These are phyloP conservation scores for Plasmodium malariae DNA, from an alignment of 169 alveolate species.

Conservation along the genomic window DNA sequence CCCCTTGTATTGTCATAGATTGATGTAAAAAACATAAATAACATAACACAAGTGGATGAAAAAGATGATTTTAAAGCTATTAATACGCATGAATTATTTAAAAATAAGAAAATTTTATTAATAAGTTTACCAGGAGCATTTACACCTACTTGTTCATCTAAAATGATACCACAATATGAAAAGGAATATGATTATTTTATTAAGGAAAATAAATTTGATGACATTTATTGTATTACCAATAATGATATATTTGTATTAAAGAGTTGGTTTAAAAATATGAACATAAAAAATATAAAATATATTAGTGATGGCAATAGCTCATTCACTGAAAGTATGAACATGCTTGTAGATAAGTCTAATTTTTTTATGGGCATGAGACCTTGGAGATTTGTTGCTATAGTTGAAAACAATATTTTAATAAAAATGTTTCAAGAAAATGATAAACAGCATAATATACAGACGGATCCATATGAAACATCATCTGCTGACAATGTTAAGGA, in stretches of 20 bases:
- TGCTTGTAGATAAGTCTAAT: constrained; percentile 81
- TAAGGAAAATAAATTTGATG: constrained; percentile 78
- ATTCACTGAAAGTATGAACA: constrained; percentile 81
- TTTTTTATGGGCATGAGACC: constrained; percentile 84
- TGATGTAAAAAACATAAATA: constrained; percentile 25
- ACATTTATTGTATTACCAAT: constrained; percentile 81
- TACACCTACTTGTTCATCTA: constrained; percentile 83
- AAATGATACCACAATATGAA: constrained; percentile 82
- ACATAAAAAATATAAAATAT: constrained; percentile 75
- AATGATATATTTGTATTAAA: constrained; percentile 83
- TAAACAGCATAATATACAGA: constrained; percentile 75
- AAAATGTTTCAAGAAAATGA: constrained; percentile 81
- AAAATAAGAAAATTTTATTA: constrained; percentile 75
- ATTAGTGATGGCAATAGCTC: constrained; percentile 82
- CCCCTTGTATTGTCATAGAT: constrained; percentile 15
- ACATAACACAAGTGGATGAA: background rate
- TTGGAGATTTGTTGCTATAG: constrained; percentile 82
- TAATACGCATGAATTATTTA: constrained; percentile 75
- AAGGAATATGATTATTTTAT: constrained; percentile 76
- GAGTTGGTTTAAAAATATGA: constrained; percentile 79
- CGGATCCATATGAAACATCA: constrained; percentile 82
- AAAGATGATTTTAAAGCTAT: constrained; percentile 21
- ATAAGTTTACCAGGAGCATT: constrained; percentile 84
- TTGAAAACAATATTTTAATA: constrained; percentile 78
- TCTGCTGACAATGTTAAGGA: constrained; percentile 74